Conservation (phyloP, 257 asterid genomes). For the Scutellaria minor region DNA sequence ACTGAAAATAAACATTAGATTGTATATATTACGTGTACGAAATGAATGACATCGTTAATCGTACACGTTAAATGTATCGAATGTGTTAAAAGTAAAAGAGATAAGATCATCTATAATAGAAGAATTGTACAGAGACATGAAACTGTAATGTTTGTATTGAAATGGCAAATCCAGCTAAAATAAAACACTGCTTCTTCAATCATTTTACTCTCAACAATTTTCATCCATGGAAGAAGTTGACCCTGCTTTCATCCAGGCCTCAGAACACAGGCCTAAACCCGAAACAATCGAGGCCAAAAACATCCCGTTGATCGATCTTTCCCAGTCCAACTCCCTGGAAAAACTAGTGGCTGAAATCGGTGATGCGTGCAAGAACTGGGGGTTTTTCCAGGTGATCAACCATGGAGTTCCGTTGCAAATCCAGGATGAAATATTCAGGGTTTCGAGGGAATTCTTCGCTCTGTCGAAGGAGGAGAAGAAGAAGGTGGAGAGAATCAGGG, state of each 20-base stretch:
- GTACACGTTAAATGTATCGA: no score
- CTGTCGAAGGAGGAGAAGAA: conserved; percentile 49
- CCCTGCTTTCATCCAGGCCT: conserved; percentile 57
- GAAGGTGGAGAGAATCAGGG: conserved; percentile 52
- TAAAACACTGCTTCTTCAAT: no score
- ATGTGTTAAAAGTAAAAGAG: no score
- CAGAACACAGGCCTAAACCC: conserved; percentile 56
- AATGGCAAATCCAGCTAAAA: no score
- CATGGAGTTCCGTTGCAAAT: conserved; percentile 46
- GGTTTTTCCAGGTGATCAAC: conserved; percentile 64
- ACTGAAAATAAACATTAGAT: no score
- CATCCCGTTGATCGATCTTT: conserved; percentile 57
- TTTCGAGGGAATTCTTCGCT: conserved; percentile 43
- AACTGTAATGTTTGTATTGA: no score
- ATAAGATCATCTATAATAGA: no score
- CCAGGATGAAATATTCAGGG: conserved; percentile 27
- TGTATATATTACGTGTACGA: no score
- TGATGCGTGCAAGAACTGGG: conserved; percentile 58
- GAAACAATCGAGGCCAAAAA: conserved; percentile 39
- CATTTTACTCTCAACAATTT: neutral
- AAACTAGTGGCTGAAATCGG: conserved; percentile 44
- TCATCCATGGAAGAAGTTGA: conserved; percentile 65
- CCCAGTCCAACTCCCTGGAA: conserved; percentile 7
- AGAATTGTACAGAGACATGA: no score
- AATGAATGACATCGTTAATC: neutral